phyloP scores from a whole-genome alignment of 2,329 filamentous ascomycete genomes.

The Xylaria digitata region DNA sequence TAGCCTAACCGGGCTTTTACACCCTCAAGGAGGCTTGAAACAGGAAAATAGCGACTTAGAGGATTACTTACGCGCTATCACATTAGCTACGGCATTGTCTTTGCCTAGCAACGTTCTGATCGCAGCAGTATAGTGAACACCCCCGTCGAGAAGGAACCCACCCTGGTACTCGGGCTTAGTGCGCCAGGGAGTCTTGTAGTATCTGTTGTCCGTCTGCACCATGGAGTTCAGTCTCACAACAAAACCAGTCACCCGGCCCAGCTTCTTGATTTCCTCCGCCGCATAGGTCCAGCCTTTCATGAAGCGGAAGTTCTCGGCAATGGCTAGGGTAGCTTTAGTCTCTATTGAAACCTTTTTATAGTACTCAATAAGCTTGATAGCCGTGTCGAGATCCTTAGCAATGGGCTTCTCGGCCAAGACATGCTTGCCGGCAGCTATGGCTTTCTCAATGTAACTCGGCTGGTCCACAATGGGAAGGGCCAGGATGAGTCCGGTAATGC shows the following conservation, averaged over 20 bases:
- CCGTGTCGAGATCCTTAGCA: slow-evolving; percentile 65
- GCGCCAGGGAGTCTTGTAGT: slow-evolving; percentile 69
- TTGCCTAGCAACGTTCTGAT: slow-evolving; percentile 68
- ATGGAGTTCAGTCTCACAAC: slow-evolving; percentile 52
- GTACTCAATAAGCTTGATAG: slow-evolving; percentile 55
- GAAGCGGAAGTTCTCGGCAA: slow-evolving; percentile 82
- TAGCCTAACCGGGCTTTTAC: not conserved
- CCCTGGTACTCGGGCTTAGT: slow-evolving; percentile 77
- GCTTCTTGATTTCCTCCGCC: slow-evolving; percentile 58
- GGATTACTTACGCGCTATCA: slow-evolving; percentile 58
- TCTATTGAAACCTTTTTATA: slow-evolving; percentile 48
- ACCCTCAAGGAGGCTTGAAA: not conserved
- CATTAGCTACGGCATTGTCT: slow-evolving; percentile 57
- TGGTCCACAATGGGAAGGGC: slow-evolving; percentile 70
- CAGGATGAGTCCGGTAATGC: slow-evolving; percentile 58
- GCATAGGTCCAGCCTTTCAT: slow-evolving; percentile 65
- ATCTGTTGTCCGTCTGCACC: slow-evolving; percentile 56
- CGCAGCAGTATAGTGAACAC: slow-evolving; percentile 77
- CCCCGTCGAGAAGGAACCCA: slow-evolving; percentile 80
- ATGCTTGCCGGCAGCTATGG: slow-evolving; percentile 74
- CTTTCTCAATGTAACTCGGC: slow-evolving; percentile 67
- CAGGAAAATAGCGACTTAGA: not conserved
- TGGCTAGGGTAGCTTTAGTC: slow-evolving; percentile 60
- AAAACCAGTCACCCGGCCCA: slow-evolving; percentile 68
- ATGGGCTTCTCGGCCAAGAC: slow-evolving; percentile 78